Percentiles rank a stretch among this genome's conserved stretches.
Conservation (phyloP, 352 stramenopile genomes). For the Globisporangium recalcitrans region DNA sequence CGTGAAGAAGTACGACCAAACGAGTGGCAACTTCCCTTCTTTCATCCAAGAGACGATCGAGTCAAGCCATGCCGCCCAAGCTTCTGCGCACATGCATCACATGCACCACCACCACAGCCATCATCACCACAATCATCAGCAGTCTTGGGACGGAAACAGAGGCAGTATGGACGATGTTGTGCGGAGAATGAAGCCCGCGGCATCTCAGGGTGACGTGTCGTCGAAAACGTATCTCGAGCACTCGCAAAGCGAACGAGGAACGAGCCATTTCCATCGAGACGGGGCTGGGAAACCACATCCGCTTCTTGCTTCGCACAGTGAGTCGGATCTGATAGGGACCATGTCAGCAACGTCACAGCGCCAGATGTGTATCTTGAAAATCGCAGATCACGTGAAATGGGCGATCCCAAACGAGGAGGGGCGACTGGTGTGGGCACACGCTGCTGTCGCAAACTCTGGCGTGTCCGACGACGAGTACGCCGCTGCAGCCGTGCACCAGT, state of each 20-base stretch:
- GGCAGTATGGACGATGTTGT: not conserved
- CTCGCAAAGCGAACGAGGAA: constrained; percentile 17
- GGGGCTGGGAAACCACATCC: not conserved
- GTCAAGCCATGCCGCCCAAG: constrained; percentile 1
- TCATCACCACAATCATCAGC: constrained; percentile 13
- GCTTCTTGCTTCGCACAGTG: constrained; percentile 28
- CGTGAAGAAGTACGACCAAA: constrained; percentile 28
- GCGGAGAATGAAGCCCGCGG: constrained; percentile 13
- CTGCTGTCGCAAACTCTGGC: constrained; percentile 41
- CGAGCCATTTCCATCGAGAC: constrained; percentile 2
- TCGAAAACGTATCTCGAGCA: constrained; percentile 14
- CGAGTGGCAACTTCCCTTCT: not conserved
- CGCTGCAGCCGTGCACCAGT: constrained; percentile 28
- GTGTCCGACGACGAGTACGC: constrained; percentile 19
- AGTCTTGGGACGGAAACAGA: constrained; percentile 9
- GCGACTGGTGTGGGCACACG: constrained; percentile 60
- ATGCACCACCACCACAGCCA: constrained; percentile 19
- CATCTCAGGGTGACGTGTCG: constrained; percentile 15
- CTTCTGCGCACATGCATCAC: constrained; percentile 25
- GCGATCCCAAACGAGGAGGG: constrained; percentile 42
- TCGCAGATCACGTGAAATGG: constrained; percentile 44
- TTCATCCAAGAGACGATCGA: constrained; percentile 11
- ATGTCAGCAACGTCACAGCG: constrained; percentile 28
- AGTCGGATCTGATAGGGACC: constrained; percentile 30
- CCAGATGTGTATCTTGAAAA: constrained; percentile 46